Base-by-base conservation (phyloP, 352 stramenopile genomes). In the Globisporangium nunn region DNA sequence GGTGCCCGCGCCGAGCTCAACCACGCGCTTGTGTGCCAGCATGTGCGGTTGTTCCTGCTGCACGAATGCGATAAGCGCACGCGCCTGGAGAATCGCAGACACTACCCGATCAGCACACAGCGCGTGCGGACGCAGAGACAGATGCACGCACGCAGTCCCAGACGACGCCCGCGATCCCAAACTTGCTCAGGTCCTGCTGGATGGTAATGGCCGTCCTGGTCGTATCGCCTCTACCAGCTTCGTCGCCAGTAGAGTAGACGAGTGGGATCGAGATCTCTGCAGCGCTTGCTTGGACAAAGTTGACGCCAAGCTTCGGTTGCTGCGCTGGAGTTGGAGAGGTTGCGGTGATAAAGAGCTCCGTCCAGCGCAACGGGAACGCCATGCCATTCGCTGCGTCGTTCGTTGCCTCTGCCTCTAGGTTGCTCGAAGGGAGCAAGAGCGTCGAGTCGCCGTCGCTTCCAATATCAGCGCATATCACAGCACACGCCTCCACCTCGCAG, bases 101-200 rank as follows among this genome's bases (percentile, higher is more conserved):
- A 33, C 12, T 18, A 14, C 23, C 40, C 47, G 29, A 52, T 48
- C 8, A 45, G 18, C 45, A 11, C 3, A 40, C 37, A 23, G 23
- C 23, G 23, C 23, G 23, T 23, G 23, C 23, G 23, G 23, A 23
- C 23, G 23, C 23, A 23, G 23, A 63, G 23, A 54, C 23, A 54
- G 33, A 57, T 11, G 12, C 31, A 68, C 76, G 33, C 54, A 91
- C 80, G 58, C 76, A 86, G 59, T 88, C 84, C 81, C 81, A 91
- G 35, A 91, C 72, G 59, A 88, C 81, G 37, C 81, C 78, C 2
- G 76, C 76, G 48, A 89, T 81, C 15, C 81, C 81, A 23, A 78
- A 47, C 6, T 58, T 47, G 15, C 46, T 56, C 45, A 91, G 58
- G 35, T 85, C 62, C 61, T 91, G 81, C 1, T 64, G 58, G 39